A percentile compares a stretch with the other conserved stretches of the same genome.
phyloP scores from a whole-genome alignment of 352 stramenopile species.

The Pythium sp. region DNA sequence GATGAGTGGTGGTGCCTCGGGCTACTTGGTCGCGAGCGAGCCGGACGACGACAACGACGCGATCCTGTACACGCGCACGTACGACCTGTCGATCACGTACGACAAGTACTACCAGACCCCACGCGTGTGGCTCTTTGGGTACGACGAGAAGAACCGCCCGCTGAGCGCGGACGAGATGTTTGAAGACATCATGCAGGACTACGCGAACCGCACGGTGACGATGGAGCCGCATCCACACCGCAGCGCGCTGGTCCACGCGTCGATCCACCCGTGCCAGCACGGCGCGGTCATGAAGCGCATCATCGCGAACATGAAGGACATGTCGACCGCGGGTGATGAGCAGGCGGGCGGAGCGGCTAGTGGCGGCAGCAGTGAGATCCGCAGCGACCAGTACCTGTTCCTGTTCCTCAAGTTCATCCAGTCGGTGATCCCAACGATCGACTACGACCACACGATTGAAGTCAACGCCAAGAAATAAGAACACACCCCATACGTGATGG shows the following conservation, averaged over 20 bases:
- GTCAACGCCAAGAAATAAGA: conserved; percentile 75
- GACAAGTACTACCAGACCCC: conserved; percentile 99
- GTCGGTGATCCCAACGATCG: conserved; percentile 98
- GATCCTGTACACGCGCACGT: conserved; percentile 94
- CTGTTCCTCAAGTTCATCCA: conserved; percentile 99
- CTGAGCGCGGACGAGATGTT: conserved; percentile 94
- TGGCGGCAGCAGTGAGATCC: conserved; percentile 49
- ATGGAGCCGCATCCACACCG: conserved; percentile 98
- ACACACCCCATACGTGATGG: neutral
- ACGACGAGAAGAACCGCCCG: conserved; percentile 88
- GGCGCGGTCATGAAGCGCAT: conserved; percentile 98
- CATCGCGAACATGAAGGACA: conserved; percentile 87
- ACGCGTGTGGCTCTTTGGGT: conserved; percentile 98
- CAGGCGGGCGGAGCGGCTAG: conserved; percentile 18
- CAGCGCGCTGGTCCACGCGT: conserved; percentile 83
- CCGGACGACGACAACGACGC: conserved; percentile 88
- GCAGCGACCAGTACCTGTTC: conserved; percentile 98
- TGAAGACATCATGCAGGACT: conserved; percentile 99
- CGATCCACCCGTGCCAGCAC: conserved; percentile 98
- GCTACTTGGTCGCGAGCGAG: conserved; percentile 67
- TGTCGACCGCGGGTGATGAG: conserved; percentile 37
- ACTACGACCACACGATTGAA: conserved; percentile 99
- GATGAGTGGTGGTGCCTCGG: conserved; percentile 34
- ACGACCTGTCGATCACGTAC: conserved; percentile 99
- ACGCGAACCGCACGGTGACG: conserved; percentile 98